Evolutionary conservation across 1,284 basidiomycete species (phyloP).

Genomic region (Cronartium quercuum): DNA sequence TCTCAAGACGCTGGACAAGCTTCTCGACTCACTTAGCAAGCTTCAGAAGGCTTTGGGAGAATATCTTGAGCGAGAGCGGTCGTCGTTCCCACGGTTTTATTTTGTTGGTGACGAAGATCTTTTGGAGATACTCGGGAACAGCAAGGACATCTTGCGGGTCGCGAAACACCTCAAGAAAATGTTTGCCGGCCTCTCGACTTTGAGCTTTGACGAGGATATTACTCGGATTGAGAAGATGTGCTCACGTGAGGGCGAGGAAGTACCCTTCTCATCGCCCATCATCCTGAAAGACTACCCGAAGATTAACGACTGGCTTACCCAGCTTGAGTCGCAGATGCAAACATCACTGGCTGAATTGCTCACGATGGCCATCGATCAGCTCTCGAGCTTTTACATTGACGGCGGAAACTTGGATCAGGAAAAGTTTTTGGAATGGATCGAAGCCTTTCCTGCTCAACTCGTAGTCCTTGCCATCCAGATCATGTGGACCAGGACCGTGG

Average conservation of each 20-base stretch:
- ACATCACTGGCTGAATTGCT: slow-evolving; percentile 75
- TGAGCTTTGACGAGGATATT: slow-evolving; percentile 67
- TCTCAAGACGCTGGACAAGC: slow-evolving; percentile 92
- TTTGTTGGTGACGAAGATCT: slow-evolving; percentile 99
- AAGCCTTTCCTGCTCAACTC: slow-evolving; percentile 87
- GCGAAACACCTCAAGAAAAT: slow-evolving; percentile 99
- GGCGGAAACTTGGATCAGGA: slow-evolving; percentile 54
- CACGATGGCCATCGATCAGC: slow-evolving; percentile 68
- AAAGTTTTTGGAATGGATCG: slow-evolving; percentile 80
- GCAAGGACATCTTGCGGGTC: slow-evolving; percentile 93
- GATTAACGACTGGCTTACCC: slow-evolving; percentile 97
- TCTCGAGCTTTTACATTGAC: slow-evolving; percentile 73
- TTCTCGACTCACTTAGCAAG: slow-evolving; percentile 92
- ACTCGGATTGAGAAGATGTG: slow-evolving; percentile 82
- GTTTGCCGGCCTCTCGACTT: slow-evolving; percentile 93
- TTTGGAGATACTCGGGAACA: slow-evolving; percentile 98
- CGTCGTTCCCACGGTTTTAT: slow-evolving; percentile 98
- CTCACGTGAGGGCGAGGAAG: slow-evolving; percentile 89
- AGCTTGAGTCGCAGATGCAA: slow-evolving; percentile 91
- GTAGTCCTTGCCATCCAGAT: slow-evolving; percentile 91
- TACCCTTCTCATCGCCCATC: slow-evolving; percentile 75
- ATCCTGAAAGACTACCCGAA: slow-evolving; percentile 85
- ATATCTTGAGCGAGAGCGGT: slow-evolving; percentile 93
- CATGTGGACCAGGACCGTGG: slow-evolving; percentile 83
- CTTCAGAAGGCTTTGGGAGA: slow-evolving; percentile 99